phyloP scores from a whole-genome alignment of 164 flowering plant species.

The Magnolia changhungtana region DNA sequence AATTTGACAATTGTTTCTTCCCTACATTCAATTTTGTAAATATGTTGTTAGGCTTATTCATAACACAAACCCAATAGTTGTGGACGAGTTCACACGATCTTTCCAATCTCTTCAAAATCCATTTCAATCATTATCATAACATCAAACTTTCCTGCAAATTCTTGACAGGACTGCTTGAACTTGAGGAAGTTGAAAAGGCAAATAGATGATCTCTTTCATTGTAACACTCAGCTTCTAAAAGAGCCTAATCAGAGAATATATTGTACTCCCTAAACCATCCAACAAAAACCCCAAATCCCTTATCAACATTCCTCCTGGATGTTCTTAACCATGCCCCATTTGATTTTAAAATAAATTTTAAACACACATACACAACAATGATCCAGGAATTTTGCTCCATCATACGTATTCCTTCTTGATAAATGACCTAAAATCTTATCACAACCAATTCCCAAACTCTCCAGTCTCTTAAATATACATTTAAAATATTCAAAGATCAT shows the following conservation, averaged over 20 bases:
- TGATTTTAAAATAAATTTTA: conserved; percentile 25
- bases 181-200: conserved; percentile 44
- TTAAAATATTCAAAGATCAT: too few relatives aligned
- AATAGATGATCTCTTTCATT: conserved; percentile 19
- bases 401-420: conserved; percentile 27
- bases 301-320: conserved; percentile 29
- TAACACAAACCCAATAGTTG: conserved; percentile 38
- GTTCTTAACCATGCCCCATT: conserved; percentile 33
- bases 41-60: conserved; percentile 41
- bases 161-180: conserved; percentile 29
- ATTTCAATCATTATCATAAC: conserved; percentile 43
- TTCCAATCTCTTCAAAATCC: conserved; percentile 37
- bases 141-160: conserved; percentile 39
- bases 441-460: conserved; percentile 32
- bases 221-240: conserved; percentile 43
- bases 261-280: conserved; percentile 38
- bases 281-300: conserved; percentile 44
- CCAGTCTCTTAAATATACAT: conserved; percentile 30
- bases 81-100: conserved; percentile 32
- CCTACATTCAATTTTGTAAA: conserved; percentile 35
- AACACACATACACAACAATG: background rate
- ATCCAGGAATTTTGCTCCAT: conserved; percentile 44
- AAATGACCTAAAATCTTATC: conserved; percentile 40
- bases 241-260: conserved; percentile 35
- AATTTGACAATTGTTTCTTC: conserved; percentile 37